Conservation (phyloP, 768 basidiomycete genomes). For the Tulasnella sp. region DNA sequence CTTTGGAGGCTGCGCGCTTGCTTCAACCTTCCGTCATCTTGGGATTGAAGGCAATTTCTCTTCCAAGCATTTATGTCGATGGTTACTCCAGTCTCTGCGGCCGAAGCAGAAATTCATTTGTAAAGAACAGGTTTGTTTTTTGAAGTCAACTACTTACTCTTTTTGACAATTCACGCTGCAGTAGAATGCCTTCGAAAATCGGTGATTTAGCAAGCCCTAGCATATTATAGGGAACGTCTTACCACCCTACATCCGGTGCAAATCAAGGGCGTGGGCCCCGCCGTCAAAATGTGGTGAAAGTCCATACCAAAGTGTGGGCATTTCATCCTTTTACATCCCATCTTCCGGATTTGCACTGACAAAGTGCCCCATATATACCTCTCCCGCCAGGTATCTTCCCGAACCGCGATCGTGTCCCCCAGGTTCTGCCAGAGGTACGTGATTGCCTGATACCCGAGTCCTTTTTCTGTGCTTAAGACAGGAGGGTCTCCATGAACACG, state of each 20-base stretch:
- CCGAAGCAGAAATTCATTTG: background rate
- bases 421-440: background rate
- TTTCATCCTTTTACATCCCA: background rate
- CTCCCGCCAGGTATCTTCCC: background rate
- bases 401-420: background rate
- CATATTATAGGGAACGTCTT: background rate
- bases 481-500: background rate
- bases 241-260: background rate
- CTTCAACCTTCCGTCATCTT: too few relatives aligned
- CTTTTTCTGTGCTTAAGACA: background rate
- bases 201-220: too few relatives aligned
- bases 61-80: background rate
- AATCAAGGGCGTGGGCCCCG: background rate
- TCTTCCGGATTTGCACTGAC: background rate
- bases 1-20: too few relatives aligned
- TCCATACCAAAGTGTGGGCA: background rate
- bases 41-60: background rate
- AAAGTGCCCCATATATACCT: background rate
- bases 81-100: background rate
- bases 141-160: background rate
- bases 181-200: background rate
- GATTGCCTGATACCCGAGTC: background rate
- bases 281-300: background rate
- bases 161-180: background rate
- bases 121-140: background rate